Base-by-base conservation (phyloP, 2,329 filamentous ascomycete species). In the Coniosporium tulheliwenetii region DNA sequence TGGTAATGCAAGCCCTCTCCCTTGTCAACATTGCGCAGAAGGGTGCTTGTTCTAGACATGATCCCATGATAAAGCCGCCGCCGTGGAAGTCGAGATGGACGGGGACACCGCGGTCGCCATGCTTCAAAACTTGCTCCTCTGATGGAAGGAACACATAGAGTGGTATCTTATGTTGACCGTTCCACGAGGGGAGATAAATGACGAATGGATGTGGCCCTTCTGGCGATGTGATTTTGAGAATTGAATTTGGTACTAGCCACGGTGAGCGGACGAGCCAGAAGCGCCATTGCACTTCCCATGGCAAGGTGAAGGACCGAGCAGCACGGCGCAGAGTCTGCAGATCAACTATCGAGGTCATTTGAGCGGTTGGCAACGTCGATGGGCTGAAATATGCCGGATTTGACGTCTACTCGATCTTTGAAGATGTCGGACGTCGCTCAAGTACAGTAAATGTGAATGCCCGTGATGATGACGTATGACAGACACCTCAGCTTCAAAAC, bases 21-120 rank as follows among this genome's bases (percentile, higher is more conserved):
- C 61, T 54, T 29, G 59, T 60, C 52, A 67, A 61, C 56, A 62
- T 62, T 5, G 63, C 57, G 41, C 62, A 66, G 48, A 66, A 69
- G 0, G 64, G 63, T 10, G 64, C 62, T 44, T 69, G 62, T 42
- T 65, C 62, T 5, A 64, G 50, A 36, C 60, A 61, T 8, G 52
- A 57, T 7, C 62, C 62, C 50, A 64, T 58, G 38, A 62, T 60
- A 47, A 65, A 65, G 35, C 62, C 61, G 12, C 62, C 62, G 29
- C 62, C 62, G 46, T 64, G 60, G 43, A 63, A 64, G 44, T 65
- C 62, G 39, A 64, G 47, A 10, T 63, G 52, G 2, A 65, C 54
- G 4, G 62, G 61, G 10, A 59, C 55, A 43, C 45, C 9, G 35
- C 42, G 2, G 41, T 49, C 32, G 36, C 47, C 47, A 31, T 48